A percentile compares a stretch with the other conserved stretches of the same genome.
Evolutionary conservation across 2,329 filamentous ascomycete genomes (phyloP).

Genomic region (Scopulariopsis brevicaulis): DNA sequence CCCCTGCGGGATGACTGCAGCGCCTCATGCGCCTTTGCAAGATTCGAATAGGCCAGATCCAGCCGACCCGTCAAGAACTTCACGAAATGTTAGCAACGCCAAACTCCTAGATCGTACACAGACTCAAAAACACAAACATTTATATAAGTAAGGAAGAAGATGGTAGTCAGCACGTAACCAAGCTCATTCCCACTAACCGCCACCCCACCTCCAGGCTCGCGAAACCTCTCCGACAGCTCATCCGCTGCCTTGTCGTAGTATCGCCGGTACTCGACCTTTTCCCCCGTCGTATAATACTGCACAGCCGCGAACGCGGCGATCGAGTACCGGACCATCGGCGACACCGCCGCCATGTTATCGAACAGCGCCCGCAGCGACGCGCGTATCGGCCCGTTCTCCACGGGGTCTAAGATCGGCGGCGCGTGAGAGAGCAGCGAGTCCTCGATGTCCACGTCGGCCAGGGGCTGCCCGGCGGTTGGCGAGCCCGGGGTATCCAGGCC

Average conservation of each 20-base stretch:
- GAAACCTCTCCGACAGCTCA: constrained; percentile 25
- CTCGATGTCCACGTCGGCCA: neutral
- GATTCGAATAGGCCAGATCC: neutral
- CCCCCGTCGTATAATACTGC: constrained; percentile 23
- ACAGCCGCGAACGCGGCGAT: constrained; percentile 40
- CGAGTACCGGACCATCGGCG: constrained; percentile 32
- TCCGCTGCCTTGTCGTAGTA: constrained; percentile 23
- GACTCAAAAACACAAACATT: neutral
- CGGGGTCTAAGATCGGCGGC: neutral
- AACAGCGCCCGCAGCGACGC: constrained; percentile 11
- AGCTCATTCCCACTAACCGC: constrained; percentile 2
- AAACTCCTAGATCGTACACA: neutral
- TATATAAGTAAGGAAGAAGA: constrained; percentile 4
- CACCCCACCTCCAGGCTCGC: constrained; percentile 23
- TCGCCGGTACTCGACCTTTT: constrained; percentile 18
- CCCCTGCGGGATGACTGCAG: neutral
- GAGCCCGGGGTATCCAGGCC: neutral
- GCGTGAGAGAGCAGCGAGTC: neutral
- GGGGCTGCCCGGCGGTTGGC: neutral
- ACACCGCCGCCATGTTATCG: constrained; percentile 32
- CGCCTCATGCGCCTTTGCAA: neutral
- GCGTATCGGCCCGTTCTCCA: constrained; percentile 3
- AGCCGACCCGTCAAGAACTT: neutral
- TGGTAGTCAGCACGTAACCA: neutral
- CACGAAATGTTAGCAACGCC: neutral